Evolutionary conservation across 73 alveolate species (phyloP).

Genomic region (Effrenium voratum): DNA sequence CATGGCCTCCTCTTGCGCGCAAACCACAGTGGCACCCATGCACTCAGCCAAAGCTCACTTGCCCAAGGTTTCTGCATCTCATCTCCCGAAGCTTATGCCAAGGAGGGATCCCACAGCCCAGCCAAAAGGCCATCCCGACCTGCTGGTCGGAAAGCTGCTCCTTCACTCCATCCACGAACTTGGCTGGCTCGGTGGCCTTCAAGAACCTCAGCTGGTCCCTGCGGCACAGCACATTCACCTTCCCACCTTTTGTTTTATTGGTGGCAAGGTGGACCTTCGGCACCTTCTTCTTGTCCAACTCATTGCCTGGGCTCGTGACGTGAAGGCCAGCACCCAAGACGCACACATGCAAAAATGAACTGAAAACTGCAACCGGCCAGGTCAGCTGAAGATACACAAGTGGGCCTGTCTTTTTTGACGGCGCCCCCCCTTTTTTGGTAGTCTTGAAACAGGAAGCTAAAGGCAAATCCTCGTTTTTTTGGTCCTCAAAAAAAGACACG

Average conservation of each 20-base stretch:
- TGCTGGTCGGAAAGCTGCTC: not conserved
- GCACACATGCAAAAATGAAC: no score
- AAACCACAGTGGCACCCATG: not conserved
- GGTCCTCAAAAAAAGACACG: not conserved
- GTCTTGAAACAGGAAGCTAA: not conserved
- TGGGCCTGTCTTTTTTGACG: no score
- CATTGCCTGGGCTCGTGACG: not conserved
- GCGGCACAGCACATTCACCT: not conserved
- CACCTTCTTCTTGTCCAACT: constrained; percentile 1
- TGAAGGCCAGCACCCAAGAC: no score
- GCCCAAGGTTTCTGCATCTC: not conserved
- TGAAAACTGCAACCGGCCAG: no score
- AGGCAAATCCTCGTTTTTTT: not conserved
- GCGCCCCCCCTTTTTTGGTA: not conserved
- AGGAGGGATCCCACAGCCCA: not conserved
- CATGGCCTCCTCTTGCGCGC: not conserved
- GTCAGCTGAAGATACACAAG: no score
- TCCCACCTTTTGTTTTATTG: not conserved
- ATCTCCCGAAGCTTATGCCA: not conserved
- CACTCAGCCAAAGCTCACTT: not conserved
- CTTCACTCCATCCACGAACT: not conserved
- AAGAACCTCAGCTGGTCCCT: not conserved
- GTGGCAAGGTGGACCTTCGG: not conserved
- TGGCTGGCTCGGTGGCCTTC: not conserved
- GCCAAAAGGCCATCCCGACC: not conserved